Conservation (phyloP, 306 rosid genomes). For the Prosopis cineraria region DNA sequence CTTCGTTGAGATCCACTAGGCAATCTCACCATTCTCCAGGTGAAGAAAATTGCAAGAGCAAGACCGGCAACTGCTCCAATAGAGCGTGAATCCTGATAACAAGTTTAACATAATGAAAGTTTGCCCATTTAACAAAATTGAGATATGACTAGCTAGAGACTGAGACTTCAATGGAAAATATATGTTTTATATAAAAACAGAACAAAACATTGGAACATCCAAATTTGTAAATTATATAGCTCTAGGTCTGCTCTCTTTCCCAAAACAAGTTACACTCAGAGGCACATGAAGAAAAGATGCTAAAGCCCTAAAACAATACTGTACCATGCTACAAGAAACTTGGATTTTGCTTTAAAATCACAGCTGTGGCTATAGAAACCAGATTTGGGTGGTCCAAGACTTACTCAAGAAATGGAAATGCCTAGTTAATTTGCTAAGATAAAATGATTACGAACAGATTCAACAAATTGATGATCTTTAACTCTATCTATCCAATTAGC, state of each 20-base stretch:
- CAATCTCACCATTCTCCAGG: conserved; percentile 81
- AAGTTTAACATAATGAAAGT: conserved; percentile 16
- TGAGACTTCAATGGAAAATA: not conserved
- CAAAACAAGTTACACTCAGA: not conserved
- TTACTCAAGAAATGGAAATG: not conserved
- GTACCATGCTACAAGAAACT: not conserved
- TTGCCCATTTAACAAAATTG: not conserved
- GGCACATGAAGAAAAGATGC: conserved; percentile 6
- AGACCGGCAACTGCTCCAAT: conserved; percentile 75
- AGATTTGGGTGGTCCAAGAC: conserved; percentile 4
- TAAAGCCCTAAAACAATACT: not conserved
- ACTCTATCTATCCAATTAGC: not conserved
- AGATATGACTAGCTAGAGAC: not conserved
- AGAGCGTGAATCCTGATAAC: conserved; percentile 63
- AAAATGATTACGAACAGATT: not conserved
- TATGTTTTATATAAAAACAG: not conserved
- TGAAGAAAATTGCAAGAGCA: conserved; percentile 70
- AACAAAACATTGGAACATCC: not conserved
- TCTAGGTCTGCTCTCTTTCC: not conserved
- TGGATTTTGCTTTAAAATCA: conserved; percentile 10
- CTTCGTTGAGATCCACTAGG: conserved; percentile 60
- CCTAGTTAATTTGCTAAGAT: not conserved
- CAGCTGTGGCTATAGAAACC: not conserved
- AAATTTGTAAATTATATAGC: not conserved
- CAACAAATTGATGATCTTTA: not conserved